These are phyloP conservation scores for Cystobasidium ongulense DNA, from an alignment of 768 basidiomycete genomes.

Conservation along the genomic window DNA sequence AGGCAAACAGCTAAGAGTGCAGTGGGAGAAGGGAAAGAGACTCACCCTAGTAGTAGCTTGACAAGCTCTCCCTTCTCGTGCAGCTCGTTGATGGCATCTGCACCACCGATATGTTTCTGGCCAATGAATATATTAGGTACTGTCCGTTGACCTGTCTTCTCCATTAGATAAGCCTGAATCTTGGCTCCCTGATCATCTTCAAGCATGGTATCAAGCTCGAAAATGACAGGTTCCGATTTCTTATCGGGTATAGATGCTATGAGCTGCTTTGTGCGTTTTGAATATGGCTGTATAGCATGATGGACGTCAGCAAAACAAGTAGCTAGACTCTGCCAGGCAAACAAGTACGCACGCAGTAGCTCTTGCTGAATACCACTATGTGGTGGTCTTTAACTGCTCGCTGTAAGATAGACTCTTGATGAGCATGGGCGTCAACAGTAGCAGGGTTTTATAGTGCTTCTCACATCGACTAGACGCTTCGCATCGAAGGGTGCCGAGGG, in stretches of 20 bases:
- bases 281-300: constrained; percentile 3
- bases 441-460: too few relatives aligned
- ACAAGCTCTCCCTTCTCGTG: constrained; percentile 27
- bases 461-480: neutral
- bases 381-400: constrained; percentile 26
- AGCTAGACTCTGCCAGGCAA: neutral
- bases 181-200: constrained; percentile 26
- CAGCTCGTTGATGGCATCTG: constrained; percentile 18
- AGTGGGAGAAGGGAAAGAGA: neutral
- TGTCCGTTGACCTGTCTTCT: constrained; percentile 34
- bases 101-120: constrained; percentile 31
- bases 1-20: neutral
- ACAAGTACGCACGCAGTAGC: constrained; percentile 24
- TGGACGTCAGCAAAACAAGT: neutral
- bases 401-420: neutral
- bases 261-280: constrained; percentile 12
- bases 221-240: constrained; percentile 33
- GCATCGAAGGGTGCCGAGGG: neutral
- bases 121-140: constrained; percentile 35
- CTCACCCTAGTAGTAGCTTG: constrained; percentile 24
- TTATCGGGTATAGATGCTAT: constrained; percentile 32
- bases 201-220: constrained; percentile 31
- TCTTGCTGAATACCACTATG: constrained; percentile 35
- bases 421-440: neutral
- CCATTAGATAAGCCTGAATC: constrained; percentile 29